Conservation (phyloP, 2,329 filamentous ascomycete species). For the Lachnellula hyalina region DNA sequence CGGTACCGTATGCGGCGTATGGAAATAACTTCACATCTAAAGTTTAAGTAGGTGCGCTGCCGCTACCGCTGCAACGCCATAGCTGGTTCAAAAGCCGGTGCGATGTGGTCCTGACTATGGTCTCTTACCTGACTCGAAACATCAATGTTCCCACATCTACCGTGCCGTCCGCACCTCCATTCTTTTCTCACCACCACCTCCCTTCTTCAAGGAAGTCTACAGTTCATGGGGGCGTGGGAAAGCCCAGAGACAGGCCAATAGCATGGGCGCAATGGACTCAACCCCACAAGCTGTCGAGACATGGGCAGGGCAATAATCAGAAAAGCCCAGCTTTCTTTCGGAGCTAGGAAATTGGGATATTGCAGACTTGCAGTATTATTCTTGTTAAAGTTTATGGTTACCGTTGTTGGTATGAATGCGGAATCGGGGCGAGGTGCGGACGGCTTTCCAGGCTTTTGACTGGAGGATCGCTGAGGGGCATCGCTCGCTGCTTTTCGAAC, state of each 20-base stretch:
- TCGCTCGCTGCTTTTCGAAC: background rate
- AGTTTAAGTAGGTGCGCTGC: background rate
- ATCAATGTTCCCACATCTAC: slow-evolving; percentile 11
- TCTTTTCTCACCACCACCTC: background rate
- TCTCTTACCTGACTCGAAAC: slow-evolving; percentile 6
- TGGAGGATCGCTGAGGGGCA: background rate
- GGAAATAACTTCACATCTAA: background rate
- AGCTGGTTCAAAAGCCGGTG: background rate
- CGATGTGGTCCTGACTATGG: slow-evolving; percentile 2
- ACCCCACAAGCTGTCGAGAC: background rate
- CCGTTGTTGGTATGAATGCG: background rate
- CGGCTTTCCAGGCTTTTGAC: background rate
- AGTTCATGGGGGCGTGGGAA: slow-evolving; percentile 2
- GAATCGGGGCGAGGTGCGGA: background rate
- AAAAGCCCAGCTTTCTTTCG: background rate
- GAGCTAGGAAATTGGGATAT: background rate
- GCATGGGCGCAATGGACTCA: background rate
- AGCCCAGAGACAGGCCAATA: background rate
- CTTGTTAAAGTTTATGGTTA: background rate
- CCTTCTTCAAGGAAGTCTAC: background rate
- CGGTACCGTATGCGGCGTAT: background rate
- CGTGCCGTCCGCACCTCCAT: slow-evolving; percentile 8
- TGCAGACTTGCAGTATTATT: background rate
- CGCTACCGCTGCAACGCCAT: background rate
- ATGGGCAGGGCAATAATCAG: background rate